Evolutionary conservation across 192 early-diverging fungal species (phyloP).

Genomic region (Rhizophagus sp.): DNA sequence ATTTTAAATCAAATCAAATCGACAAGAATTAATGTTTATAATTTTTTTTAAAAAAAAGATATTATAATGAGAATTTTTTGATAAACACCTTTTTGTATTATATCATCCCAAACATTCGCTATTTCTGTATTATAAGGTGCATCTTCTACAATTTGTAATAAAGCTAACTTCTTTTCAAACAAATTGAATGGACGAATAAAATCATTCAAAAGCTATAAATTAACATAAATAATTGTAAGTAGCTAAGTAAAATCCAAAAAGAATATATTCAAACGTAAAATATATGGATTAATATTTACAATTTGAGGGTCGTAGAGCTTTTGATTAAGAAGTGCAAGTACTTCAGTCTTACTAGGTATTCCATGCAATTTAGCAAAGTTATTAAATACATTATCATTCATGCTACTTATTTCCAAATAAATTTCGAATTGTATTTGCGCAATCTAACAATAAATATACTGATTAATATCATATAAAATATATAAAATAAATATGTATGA

Average conservation of each 20-base stretch:
- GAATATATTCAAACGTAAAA: background rate
- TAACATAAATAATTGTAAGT: background rate
- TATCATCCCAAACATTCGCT: slow-evolving; percentile 2
- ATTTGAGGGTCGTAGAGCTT: background rate
- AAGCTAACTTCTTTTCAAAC: background rate
- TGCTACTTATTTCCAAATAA: background rate
- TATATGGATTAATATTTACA: background rate
- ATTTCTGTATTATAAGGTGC: background rate
- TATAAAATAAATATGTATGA: background rate
- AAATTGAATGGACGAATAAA: background rate
- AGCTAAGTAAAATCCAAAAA: too few species aligned
- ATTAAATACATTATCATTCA: background rate
- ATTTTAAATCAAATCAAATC: background rate
- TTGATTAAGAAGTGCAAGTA: slow-evolving; percentile 5
- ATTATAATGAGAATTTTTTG: background rate
- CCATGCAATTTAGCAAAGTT: background rate
- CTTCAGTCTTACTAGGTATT: background rate
- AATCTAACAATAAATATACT: background rate
- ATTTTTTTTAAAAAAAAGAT: too few species aligned
- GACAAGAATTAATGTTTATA: background rate
- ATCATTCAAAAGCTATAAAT: slow-evolving; percentile 3
- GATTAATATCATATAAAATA: background rate
- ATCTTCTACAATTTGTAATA: slow-evolving; percentile 10
- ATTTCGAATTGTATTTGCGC: slow-evolving; percentile 22
- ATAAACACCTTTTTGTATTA: slow-evolving; percentile 16